Percentiles rank a stretch among this genome's conserved stretches.
phyloP scores from a whole-genome alignment of 169 alveolate species.

The Theileria luwenshuni region DNA sequence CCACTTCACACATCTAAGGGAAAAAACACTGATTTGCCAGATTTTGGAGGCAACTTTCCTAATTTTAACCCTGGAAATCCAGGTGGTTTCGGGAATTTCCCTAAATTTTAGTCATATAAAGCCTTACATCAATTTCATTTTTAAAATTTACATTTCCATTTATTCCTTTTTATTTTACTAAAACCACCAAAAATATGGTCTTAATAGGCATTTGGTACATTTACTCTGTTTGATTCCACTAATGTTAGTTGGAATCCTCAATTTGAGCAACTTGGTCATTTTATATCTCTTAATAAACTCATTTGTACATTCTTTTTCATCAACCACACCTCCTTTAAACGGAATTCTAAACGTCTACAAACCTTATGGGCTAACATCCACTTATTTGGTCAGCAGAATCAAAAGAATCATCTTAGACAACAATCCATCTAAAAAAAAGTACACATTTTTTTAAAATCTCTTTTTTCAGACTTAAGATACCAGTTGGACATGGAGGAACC shows the following conservation, averaged over 20 bases:
- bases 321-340: constrained; percentile 16
- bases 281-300: neutral
- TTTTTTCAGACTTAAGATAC: constrained; percentile 36
- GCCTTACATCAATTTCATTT: neutral
- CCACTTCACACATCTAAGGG: constrained; percentile 24
- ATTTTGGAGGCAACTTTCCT: neutral
- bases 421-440: neutral
- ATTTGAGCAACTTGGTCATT: neutral
- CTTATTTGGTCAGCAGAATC: constrained; percentile 42
- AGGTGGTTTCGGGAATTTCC: constrained; percentile 1
- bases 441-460: neutral
- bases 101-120: neutral
- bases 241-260: neutral
- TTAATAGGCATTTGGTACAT: too few species aligned
- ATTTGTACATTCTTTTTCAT: neutral
- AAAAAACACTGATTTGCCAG: neutral
- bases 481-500: constrained; percentile 83
- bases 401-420: constrained; percentile 33
- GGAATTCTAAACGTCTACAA: constrained; percentile 65
- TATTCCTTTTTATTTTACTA: neutral
- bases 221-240: neutral
- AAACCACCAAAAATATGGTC: constrained; percentile 5
- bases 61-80: constrained; percentile 17
- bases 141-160: neutral
- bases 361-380: constrained; percentile 56